phyloP scores from a whole-genome alignment of 139 green algal genomes.

The Chlamydomonas asymmetrica region DNA sequence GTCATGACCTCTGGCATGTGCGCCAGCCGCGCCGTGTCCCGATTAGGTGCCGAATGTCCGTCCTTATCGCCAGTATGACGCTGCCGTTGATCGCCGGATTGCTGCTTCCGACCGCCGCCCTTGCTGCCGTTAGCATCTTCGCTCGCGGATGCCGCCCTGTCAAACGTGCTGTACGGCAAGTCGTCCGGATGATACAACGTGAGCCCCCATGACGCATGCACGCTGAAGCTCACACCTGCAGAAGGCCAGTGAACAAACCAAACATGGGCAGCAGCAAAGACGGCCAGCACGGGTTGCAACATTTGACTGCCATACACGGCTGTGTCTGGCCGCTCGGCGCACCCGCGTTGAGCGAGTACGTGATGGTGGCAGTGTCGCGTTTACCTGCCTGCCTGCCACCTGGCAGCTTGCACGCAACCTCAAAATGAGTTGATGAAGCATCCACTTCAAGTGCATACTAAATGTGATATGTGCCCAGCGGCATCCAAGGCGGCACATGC shows the following conservation, averaged over 20 bases:
- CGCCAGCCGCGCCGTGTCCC: too few relatives aligned
- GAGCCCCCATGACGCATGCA: slow-evolving; percentile 7
- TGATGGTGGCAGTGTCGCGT: neutral
- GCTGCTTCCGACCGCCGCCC: too few relatives aligned
- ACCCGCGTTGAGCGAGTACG: neutral
- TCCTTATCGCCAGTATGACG: too few relatives aligned
- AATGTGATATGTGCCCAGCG: neutral
- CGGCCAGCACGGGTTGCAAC: neutral
- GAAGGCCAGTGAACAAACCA: too few relatives aligned
- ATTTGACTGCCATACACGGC: neutral
- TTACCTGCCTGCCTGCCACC: neutral
- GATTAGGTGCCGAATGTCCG: too few relatives aligned
- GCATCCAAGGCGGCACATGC: too few relatives aligned
- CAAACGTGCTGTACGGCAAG: slow-evolving; percentile 21
- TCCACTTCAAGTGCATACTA: neutral
- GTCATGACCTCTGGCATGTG: too few relatives aligned
- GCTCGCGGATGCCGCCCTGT: too few relatives aligned
- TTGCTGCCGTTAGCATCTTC: too few relatives aligned
- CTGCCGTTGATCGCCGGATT: too few relatives aligned
- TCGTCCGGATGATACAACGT: slow-evolving; percentile 28
- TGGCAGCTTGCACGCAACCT: neutral
- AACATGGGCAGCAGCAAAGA: too few relatives aligned
- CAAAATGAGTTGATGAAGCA: neutral
- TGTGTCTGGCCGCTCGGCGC: neutral
- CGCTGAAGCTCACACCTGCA: neutral